A percentile compares a stretch with the other conserved stretches of the same genome.
phyloP scores from a whole-genome alignment of 2,329 filamentous ascomycete genomes.

The Alternaria incomplexa region DNA sequence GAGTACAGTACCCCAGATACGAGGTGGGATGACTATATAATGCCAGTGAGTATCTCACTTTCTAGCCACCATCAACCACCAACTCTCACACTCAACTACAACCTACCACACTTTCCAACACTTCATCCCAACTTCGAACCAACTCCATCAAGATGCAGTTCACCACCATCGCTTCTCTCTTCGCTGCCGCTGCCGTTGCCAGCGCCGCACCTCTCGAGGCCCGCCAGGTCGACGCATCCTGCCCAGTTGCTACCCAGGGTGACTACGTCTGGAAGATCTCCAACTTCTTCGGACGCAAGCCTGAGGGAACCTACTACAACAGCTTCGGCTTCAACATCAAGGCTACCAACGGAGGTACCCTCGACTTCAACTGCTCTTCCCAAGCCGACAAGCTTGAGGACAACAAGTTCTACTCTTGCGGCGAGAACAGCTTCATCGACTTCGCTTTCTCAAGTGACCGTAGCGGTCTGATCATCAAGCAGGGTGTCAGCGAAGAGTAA shows the following conservation, averaged over 20 bases:
- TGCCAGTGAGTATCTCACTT: not conserved
- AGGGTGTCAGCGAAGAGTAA: conserved; percentile 18
- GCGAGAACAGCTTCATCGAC: conserved; percentile 16
- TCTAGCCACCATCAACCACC: conserved; percentile 4
- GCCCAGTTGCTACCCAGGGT: conserved; percentile 11
- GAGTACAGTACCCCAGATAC: not conserved
- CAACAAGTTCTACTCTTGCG: conserved; percentile 18
- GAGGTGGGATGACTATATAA: conserved; percentile 6
- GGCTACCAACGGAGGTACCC: conserved; percentile 18
- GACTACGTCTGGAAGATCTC: conserved; percentile 30
- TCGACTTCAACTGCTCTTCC: conserved; percentile 17
- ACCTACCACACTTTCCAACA: not conserved
- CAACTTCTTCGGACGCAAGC: conserved; percentile 26
- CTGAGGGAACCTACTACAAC: conserved; percentile 23
- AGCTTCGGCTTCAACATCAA: conserved; percentile 22
- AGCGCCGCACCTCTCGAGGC: conserved; percentile 16
- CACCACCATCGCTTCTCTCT: conserved; percentile 21
- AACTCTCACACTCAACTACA: conserved; percentile 1
- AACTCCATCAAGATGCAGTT: conserved; percentile 23
- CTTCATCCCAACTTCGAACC: not conserved
- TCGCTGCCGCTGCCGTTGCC: conserved; percentile 18
- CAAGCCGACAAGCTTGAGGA: conserved; percentile 8
- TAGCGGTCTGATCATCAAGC: conserved; percentile 19
- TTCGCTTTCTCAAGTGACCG: conserved; percentile 21
- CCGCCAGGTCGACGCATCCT: conserved; percentile 8